Evolutionary conservation across 441 rosid species (phyloP), one percentile per base, ranked within the genome.

Genomic region (Adansonia rubrostipa): DNA sequence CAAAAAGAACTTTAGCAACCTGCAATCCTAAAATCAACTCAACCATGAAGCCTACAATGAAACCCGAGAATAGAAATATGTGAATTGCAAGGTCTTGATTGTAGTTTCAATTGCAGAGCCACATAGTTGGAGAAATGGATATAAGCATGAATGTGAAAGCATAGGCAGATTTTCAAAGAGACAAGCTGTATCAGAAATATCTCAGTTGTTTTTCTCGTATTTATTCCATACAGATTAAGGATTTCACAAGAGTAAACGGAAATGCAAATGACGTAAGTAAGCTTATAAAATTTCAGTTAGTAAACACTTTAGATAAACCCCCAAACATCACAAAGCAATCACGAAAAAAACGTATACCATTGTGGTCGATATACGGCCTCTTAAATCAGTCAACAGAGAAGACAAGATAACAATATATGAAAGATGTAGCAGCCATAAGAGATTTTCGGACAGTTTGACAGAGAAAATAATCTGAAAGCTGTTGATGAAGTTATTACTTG

Each of bases 401-500:
- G 22, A 24, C 6, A 70, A 70, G 10, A 71, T 44, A 60, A 60
- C 28, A 54, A 47, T 45, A 62, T 14, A 57, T 17, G 15, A 54
- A 51, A 20, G 14, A 36, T 22, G 14, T 14, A 14, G 5, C 9
- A 63, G 68, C 20, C 14, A 63, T 15, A 9, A 33, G 10, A 63
- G 17, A 33, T 5, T 28, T 63, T 33, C 15, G 5, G 68, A 24
- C 47, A 63, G 3, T 63, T 33, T 33, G 68, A 63, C 68, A 20
- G 40, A 42, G 64, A 20, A 75, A 67, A 72, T 33, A 48, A 47
- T 47, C 47, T 28, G 45, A 48, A 71, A 76, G 33, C 15, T 15
- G 77, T 10, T 3, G 33, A 54, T 24, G 60, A 69, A 54, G 53
- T 47, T 36, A 78, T 71, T 74, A 56, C 84, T 83, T 81, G 91